Base-by-base conservation (phyloP, 345 rosid species). In the Eucalyptus polybractea region DNA sequence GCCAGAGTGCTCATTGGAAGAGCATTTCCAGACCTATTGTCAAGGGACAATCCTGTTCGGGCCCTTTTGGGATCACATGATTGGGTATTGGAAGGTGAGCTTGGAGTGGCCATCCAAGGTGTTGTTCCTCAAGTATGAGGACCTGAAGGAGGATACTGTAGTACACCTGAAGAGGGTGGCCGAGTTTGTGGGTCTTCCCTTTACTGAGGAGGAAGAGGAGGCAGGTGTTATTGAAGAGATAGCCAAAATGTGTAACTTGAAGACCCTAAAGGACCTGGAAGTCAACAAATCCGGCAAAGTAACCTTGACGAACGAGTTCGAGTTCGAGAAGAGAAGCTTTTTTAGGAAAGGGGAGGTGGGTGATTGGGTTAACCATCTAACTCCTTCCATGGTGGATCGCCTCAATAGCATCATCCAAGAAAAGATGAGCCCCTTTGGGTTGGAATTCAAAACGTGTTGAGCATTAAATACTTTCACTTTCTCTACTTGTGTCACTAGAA, bases 51-150 rank as follows among this genome's bases (percentile, higher is more conserved):
- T 67, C 4, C 86, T 87, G 50, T 89, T 54, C 72, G 94, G 93
- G 7, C 94, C 93, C 11, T 93, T 93, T 86, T 91, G 93, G 92
- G 92, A 90, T 4, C 93, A 92, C 47, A 87, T 91, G 90, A 45
- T 89, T 29, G 91, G 92, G 58, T 93, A 92, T 24, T 93, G 92
- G 93, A 91, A 89, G 10, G 86, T 54, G 37, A 92, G 93, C 90
- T 33, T 50, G 85, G 91, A 90, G 50, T 80, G 76, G 10, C 91
- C 93, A 16, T 86, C 88, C 4, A 88, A 89, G 87, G 91, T 93
- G 69, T 19, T 92, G 50, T 86, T 93, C 88, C 50, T 92, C 17
- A 92, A 87, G 87, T 92, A 92, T 69, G 93, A 92, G 67, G 94
- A 93, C 13, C 7, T 92, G 90, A 93, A 92, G 80, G 88, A 88